Evolutionary conservation across 169 alveolate species (phyloP), one percentile per base, ranked within the genome.

Genomic region (Eimeria brunetti): DNA sequence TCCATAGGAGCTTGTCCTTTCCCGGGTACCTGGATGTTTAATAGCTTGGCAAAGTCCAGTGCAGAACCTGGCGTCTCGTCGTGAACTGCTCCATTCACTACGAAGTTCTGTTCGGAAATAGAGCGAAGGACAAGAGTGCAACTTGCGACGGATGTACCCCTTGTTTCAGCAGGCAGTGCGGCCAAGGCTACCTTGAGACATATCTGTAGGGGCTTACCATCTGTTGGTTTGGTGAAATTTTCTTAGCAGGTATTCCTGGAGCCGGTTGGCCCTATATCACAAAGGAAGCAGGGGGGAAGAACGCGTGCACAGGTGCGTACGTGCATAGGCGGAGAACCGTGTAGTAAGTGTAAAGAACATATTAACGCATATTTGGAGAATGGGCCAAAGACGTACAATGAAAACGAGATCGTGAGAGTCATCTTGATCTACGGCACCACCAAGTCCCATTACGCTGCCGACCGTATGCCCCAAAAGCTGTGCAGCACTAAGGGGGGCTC

Each of bases 391-490:
- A 24, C 92, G 46, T 60, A 85, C 92, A 49, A 85, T 85, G 12
- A 85, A 62, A 67, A 85, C 92, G 41, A 85, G 2, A 2, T 69
- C 44, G 33, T 85, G 92, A 85, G 81, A 60, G 33, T 85, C 80
- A 16, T 30, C 60, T 56, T 60, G 80, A 33, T 85, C 92, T 18
- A 41, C 81, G 51, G 80, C 92, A 49, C 92, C 92, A 41, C 27
- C 38, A 58, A 85, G 76, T 62, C 80, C 81, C 80, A 85, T 20
- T 1, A 85, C 14, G 64, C 92, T 85, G 81, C 81, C 92, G 27
- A 85, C 58, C 2, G 80, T 60, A 44, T 85, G 92, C 71, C 92
- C 92, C 69, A 85, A 62, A 85, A 85, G 80, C 80, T 85, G 92
- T 18, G 76, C 92, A 62, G 81, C 92, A 49, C 81, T 85, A 9